Base-by-base conservation (phyloP, 1,139 yeast species). In the Yarrowia galli region DNA sequence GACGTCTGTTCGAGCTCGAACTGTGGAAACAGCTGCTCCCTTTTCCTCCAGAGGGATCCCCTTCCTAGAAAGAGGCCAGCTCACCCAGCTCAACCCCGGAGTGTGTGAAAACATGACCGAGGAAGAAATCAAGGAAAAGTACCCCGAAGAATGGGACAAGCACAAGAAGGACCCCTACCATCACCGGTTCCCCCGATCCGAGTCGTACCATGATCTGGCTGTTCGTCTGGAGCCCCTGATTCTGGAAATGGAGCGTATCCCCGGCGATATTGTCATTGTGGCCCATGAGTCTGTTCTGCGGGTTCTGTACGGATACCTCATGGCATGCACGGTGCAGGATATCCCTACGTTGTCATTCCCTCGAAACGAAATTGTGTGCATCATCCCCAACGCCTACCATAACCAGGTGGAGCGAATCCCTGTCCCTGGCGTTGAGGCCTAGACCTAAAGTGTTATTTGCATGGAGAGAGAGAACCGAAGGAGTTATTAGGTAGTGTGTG, bases 131-230 rank as follows among this genome's bases (percentile, higher is more conserved):
- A 78, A 81, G 70, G 75, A 78, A 56, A 80, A 82, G 71, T 91
- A 81, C 74, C 96, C 97, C 0, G 83, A 81, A 2, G 98, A 92
- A 72, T 90, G 84, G 75, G 83, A 81, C 69, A 88, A 85, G 73
- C 91, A 87, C 75, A 70, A 80, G 68, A 80, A 82, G 70, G 98
- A 93, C 76, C 97, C 97, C 2, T 96, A 95, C 76, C 98, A 95
- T 77, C 95, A 90, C 77, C 83, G 99, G 69, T 95, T 87, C 76
- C 92, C 97, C 9, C 83, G 98, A 68, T 92, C 97, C 0, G 99
- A 95, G 78, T 91, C 96, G 68, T 95, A 92, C 76, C 99, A 95
- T 78, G 99, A 95, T 77, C 83, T 96, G 69, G 98, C 99, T 0
- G 89, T 95, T 56, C 88, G 97, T 73, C 86, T 96, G 79, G 99